phyloP scores from a whole-genome alignment of 139 green algal species.

The Chlamydomonas incerta region DNA sequence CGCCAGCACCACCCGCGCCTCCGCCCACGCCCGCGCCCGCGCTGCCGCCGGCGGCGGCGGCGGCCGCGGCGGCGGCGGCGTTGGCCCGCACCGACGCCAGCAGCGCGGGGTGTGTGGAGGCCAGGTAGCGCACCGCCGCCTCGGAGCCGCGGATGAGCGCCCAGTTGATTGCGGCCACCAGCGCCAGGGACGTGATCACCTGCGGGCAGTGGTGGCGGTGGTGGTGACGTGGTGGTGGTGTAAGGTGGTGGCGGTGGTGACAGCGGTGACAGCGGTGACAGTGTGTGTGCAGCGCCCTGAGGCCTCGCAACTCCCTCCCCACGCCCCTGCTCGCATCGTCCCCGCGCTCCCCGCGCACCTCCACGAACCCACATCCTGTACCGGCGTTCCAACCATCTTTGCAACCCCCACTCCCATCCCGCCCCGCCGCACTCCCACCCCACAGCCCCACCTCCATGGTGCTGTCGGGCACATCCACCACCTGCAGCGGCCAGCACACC shows the following conservation, averaged over 20 bases:
- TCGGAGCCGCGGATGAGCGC: slow-evolving; percentile 21
- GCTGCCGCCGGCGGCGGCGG: not conserved
- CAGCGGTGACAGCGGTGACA: no score
- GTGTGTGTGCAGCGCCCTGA: no score
- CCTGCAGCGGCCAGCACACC: slow-evolving; percentile 46
- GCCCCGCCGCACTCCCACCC: no score
- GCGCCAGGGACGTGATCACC: slow-evolving; percentile 37
- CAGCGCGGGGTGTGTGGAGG: not conserved
- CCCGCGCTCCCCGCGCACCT: no score
- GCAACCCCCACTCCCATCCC: no score
- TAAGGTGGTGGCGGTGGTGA: no score
- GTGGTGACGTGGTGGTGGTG: no score
- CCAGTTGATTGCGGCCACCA: slow-evolving; percentile 52
- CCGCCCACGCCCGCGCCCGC: not conserved
- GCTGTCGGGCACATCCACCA: slow-evolving; percentile 54
- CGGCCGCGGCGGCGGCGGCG: not conserved
- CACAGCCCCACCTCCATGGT: slow-evolving; percentile 53
- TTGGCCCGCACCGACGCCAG: not conserved
- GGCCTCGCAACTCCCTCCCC: no score
- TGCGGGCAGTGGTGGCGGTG: no score
- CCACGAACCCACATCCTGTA: no score
- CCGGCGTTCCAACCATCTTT: no score
- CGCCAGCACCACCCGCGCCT: not conserved
- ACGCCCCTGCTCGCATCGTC: no score
- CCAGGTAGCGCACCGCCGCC: slow-evolving; percentile 7